phyloP scores from a whole-genome alignment of 2,329 filamentous ascomycete genomes.

The Aspergillus pseudotamarii region DNA sequence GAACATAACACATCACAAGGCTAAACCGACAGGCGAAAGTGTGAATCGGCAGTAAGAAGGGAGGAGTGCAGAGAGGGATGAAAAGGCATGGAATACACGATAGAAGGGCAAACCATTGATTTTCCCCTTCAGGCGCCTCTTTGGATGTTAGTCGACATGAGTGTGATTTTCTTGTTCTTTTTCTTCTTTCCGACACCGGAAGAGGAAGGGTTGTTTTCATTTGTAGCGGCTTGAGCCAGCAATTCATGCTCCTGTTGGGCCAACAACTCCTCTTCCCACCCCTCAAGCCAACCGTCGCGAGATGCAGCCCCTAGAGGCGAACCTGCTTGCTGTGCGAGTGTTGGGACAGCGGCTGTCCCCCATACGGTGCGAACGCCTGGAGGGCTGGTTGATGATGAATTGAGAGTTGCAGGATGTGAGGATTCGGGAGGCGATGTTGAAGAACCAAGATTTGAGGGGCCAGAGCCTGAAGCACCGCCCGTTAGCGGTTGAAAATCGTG shows the following conservation, averaged over 20 bases:
- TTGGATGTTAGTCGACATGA: conserved; percentile 67
- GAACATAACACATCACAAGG: neutral
- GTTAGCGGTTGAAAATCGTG: conserved; percentile 69
- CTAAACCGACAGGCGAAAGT: neutral
- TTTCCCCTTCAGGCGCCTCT: conserved; percentile 54
- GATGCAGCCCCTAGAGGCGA: conserved; percentile 40
- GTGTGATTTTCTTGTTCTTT: conserved; percentile 69
- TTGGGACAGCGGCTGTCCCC: conserved; percentile 74
- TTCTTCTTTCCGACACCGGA: conserved; percentile 56
- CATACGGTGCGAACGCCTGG: conserved; percentile 79
- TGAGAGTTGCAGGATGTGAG: conserved; percentile 57
- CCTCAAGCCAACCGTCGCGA: conserved; percentile 85
- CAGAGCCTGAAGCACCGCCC: conserved; percentile 36
- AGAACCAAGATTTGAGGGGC: conserved; percentile 23
- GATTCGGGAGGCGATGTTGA: conserved; percentile 48
- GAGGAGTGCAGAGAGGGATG: neutral
- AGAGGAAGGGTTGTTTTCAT: conserved; percentile 24
- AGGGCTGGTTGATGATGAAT: conserved; percentile 80
- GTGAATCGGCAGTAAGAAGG: neutral
- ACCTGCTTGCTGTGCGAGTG: conserved; percentile 59
- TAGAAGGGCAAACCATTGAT: neutral
- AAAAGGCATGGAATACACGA: conserved; percentile 2
- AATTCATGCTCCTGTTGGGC: conserved; percentile 60
- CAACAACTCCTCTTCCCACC: conserved; percentile 76
- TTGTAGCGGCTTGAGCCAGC: conserved; percentile 52